Evolutionary conservation across 2,329 filamentous ascomycete genomes (phyloP).

Genomic region (Emergomyces orientalis): DNA sequence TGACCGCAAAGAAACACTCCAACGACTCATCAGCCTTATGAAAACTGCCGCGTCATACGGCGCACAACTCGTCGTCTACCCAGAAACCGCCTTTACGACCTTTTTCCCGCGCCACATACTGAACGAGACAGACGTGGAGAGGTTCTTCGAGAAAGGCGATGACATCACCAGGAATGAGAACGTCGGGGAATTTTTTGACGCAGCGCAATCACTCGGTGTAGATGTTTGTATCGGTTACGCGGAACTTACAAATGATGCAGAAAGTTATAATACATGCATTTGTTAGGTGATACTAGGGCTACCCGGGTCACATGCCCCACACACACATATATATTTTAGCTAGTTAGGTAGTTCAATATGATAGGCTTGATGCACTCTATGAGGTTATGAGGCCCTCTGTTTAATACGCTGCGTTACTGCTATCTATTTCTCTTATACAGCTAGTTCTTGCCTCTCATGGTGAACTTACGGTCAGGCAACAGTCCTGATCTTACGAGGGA

Average conservation of each 20-base stretch:
- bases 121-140: not conserved
- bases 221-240: not conserved
- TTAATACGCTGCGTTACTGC: no score
- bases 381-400: no score
- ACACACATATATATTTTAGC: no score
- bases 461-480: no score
- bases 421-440: no score
- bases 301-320: no score
- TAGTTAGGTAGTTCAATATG: no score
- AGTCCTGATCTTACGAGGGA: no score
- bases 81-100: conserved; percentile 4
- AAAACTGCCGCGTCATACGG: not conserved
- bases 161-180: conserved; percentile 5
- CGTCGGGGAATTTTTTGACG: not conserved
- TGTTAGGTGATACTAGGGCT: no score
- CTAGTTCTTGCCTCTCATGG: no score
- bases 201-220: not conserved
- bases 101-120: conserved; percentile 1
- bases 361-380: no score
- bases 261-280: not conserved
- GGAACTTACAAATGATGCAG: not conserved
- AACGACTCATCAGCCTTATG: not conserved
- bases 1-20: not conserved
- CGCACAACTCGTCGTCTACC: not conserved
- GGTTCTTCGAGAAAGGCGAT: conserved; percentile 4